Evolutionary conservation across 2,329 filamentous ascomycete species (phyloP), one percentile per base, ranked within the genome.

Genomic region (Penicillium sp.): DNA sequence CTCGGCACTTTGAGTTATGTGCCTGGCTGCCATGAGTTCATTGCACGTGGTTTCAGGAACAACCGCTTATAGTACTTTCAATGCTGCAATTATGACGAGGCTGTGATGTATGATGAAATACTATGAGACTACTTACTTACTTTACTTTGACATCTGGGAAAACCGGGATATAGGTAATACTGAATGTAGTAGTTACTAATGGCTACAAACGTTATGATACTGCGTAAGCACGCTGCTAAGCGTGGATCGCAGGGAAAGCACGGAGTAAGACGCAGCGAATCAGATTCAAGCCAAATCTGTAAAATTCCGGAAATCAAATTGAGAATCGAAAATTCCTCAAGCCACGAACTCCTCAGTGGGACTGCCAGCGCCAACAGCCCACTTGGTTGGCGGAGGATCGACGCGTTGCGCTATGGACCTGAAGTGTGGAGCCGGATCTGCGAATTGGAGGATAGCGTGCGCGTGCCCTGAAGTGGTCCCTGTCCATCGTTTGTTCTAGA

Each of bases 401-500:
- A 34, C 46, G 27, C 7, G 25, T 2, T 27, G 19, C 16, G 7
- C 36, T 27, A 41, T 25, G 35, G 41, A 7, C 25, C 22, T 44
- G 40, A 38, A 10, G 12, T 19, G 34, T 33, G 46, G 46, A 38
- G 40, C 5, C 30, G 13, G 37, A 27, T 35, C 22, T 41, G 19
- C 46, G 27, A 49, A 45, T 49, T 6, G 27, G 39, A 43, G n/a
- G 13, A 8, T 41, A 13, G 18, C 13, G 44, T 11, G 29, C 13
- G 19, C 14, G 43, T 19, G 9, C 25, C 10, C 19, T 5, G 27
- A 13, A 39, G 38, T 25, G 37, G 46, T 38, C 49, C 41, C 45
- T 56, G 55, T 36, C 49, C 41, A 57, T 57, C 46, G 51, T 18
- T 55, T 41, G 49, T 42, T 59, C 55, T 59, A 57, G 56, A n/a